A percentile compares a stretch with the other conserved stretches of the same genome.
phyloP scores from a whole-genome alignment of 495 filamentous ascomycete genomes.

The Trypethelium eluteriae region DNA sequence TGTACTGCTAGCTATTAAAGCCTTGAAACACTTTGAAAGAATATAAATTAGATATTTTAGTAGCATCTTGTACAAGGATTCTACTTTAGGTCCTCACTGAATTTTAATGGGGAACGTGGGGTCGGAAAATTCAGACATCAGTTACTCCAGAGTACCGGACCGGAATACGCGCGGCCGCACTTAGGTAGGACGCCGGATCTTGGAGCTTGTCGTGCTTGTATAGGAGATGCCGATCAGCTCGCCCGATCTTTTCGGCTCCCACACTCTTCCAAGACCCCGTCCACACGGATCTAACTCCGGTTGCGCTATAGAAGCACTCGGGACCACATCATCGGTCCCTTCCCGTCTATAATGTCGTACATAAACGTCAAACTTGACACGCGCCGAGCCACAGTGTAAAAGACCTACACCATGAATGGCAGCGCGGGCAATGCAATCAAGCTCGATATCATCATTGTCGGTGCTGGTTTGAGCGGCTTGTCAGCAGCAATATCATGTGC shows the following conservation, averaged over 20 bases:
- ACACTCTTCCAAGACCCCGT: neutral
- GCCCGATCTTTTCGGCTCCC: neutral
- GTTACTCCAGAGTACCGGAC: too few relatives aligned
- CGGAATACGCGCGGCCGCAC: too few relatives aligned
- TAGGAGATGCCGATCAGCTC: neutral
- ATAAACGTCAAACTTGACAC: neutral
- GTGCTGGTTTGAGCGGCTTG: conserved; percentile 63
- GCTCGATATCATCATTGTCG: conserved; percentile 49
- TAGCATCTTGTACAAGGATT: too few relatives aligned
- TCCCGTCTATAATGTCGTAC: neutral
- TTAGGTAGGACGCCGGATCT: neutral
- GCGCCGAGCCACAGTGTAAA: neutral
- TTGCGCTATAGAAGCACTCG: neutral
- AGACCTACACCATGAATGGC: neutral
- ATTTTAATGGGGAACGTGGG: too few relatives aligned
- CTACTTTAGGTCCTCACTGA: too few relatives aligned
- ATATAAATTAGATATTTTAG: too few relatives aligned
- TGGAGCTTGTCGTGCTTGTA: neutral
- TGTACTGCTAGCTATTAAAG: too few relatives aligned
- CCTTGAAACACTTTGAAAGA: too few relatives aligned
- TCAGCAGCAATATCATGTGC: conserved; percentile 54
- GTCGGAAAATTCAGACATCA: too few relatives aligned
- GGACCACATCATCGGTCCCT: neutral
- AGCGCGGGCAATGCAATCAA: neutral
- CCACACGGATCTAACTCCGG: neutral